Evolutionary conservation across 352 stramenopile species (phyloP).

Genomic region (Phytopythium litorale): DNA sequence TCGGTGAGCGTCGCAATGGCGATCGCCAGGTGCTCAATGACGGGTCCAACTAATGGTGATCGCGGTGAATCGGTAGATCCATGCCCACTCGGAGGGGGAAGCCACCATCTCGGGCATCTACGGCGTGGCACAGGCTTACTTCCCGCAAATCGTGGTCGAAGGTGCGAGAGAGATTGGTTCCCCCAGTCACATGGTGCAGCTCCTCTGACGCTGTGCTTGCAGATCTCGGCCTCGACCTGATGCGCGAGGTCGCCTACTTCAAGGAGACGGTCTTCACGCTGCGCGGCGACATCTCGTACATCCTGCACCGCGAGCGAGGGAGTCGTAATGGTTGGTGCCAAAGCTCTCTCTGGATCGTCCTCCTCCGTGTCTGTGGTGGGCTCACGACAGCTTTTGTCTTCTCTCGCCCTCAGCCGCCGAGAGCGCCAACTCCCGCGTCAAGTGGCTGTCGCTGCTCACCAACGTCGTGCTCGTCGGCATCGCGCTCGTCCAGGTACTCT

Average conservation of each 20-base stretch:
- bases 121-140: conserved; percentile 59
- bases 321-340: conserved; percentile 54
- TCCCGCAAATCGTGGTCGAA: conserved; percentile 78
- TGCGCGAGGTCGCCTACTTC: conserved; percentile 78
- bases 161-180: conserved; percentile 15
- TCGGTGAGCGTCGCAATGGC: conserved; percentile 17
- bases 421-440: conserved; percentile 74
- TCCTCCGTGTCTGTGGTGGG: neutral
- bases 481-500: conserved; percentile 75
- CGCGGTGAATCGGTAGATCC: conserved; percentile 23
- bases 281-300: conserved; percentile 72
- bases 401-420: conserved; percentile 46
- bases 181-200: neutral
- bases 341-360: neutral
- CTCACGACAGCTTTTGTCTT: conserved; percentile 9
- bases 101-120: conserved; percentile 56
- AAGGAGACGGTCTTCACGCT: conserved; percentile 78
- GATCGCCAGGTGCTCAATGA: neutral
- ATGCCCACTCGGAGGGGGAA: conserved; percentile 41
- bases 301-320: conserved; percentile 70
- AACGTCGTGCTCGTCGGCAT: conserved; percentile 78
- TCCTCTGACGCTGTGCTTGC: neutral
- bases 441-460: conserved; percentile 77
- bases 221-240: conserved; percentile 77
- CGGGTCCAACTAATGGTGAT: neutral